Evolutionary conservation across 371 early-diverging fungal genomes (phyloP), one percentile per base, ranked within the genome.

Genomic region (Mucor mucedo): DNA sequence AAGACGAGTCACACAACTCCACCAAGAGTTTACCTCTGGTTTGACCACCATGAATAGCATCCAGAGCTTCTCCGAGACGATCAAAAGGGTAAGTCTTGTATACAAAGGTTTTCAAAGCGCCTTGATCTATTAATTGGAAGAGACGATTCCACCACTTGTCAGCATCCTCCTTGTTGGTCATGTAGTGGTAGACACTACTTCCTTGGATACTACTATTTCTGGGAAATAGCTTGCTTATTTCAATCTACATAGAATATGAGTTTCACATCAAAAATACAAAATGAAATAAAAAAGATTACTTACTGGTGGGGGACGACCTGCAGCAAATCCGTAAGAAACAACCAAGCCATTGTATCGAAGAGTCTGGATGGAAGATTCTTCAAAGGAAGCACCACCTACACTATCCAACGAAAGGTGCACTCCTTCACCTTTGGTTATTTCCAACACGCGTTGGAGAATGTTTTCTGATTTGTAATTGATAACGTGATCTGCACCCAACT

Each of bases 321-420:
- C 90, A 3, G 96, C 93, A 68, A 95, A 95, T 38, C 98, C 98
- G 78, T 94, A 98, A n/a, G 89, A 90, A 52, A 95, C 81, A 67
- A 96, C 53, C 2, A 86, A 84, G 39, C 97, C 98, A 9, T 91
- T 76, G 14, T 87, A 82, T 13, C 88, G 84, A n/a, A 91, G 71
- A 33, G 83, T 86, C 14, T 83, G 82, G 30, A 95, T 69, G 10
- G 91, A 90, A 4, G 35, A 35, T 35, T 70, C 80, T 39, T 93
- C 93, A 71, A 91, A 98, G 0, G 96, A 95, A 7, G 87, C 75
- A 62, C 90, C 91, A 27, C 98, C 98, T 11, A 98, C 94, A 49
- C 96, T 94, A 72, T 98, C 98, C 64, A 86, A 90, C 16, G 94
- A 95, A n/a, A 87, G 95, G 41, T 93, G 87, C 13, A 91, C 93